Base-by-base conservation (phyloP, 2,329 filamentous ascomycete species). In the Neonectria hederae region DNA sequence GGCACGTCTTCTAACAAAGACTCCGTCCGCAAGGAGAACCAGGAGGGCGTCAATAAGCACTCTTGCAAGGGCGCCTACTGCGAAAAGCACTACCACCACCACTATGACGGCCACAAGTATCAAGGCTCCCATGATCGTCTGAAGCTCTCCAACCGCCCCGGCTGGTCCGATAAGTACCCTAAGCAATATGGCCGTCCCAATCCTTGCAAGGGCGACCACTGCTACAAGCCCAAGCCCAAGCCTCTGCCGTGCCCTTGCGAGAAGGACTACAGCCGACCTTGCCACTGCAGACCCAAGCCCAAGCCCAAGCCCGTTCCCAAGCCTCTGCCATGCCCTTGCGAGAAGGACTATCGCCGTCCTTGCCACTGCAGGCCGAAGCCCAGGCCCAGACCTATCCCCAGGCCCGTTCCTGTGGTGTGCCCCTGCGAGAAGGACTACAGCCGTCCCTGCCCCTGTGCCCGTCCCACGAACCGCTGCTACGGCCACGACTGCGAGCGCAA, bases 401-500 rank as follows among this genome's bases (percentile, higher is more conserved):
- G 11, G 26, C 43, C 30, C 3, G 42, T 21, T 28, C 28, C 28
- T 5, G n/a, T n/a, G n/a, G n/a, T n/a, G n/a, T n/a, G 30, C 49
- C 13, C 49, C 1, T 49, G 22, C 22, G 26, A 26, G 19, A 52
- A 53, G n/a, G 19, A 28, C 30, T 24, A 30, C 57, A 13, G 22
- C 21, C 42, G 30, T 19, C 48, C 24, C 35, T 30, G 24, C 26
- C 46, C 48, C 38, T 28, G 38, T 35, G 46, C 42, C 14, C 35
- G 24, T 8, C 61, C 38, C 43, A 30, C 40, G 35, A 22, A 22
- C 10, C 57, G 62, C 21, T 73, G 72, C 48, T 21, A 62, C n/a
- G 67, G 71, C 38, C 55, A 63, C 9, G 62, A 71, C 28, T 74
- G 72, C 62, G 55, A 64, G 35, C 69, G 66, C 48, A 74, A 76